Percentiles rank a stretch among this genome's conserved stretches.
Conservation (phyloP, 306 rosid species). For the Hippophae tibetana region DNA sequence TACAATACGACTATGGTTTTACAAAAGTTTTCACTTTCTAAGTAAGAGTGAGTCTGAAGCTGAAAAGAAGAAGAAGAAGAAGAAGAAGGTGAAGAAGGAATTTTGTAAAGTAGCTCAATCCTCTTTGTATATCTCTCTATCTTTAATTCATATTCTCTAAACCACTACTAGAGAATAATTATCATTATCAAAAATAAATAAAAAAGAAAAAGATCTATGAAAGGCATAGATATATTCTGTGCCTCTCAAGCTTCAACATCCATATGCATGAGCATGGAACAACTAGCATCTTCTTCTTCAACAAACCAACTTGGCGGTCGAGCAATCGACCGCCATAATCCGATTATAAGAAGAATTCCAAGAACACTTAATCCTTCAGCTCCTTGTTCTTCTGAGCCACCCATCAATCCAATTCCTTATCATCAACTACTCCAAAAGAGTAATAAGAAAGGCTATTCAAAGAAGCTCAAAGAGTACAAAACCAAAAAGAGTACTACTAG, state of each 20-base stretch:
- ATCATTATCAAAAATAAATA: slow-evolving; percentile 23
- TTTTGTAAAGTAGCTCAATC: slow-evolving; percentile 15
- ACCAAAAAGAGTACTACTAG: slow-evolving; percentile 14
- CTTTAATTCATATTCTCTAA: slow-evolving; percentile 31
- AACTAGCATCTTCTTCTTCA: slow-evolving; percentile 34
- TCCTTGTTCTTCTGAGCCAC: slow-evolving; percentile 33
- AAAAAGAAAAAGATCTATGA: slow-evolving; percentile 31
- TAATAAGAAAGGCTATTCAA: slow-evolving; percentile 20
- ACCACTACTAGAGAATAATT: slow-evolving; percentile 15
- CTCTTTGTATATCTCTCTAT: slow-evolving; percentile 12
- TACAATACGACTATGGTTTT: no score
- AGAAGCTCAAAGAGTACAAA: slow-evolving; percentile 3
- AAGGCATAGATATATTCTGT: slow-evolving; percentile 61
- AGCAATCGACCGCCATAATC: slow-evolving; percentile 88
- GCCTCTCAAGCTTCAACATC: slow-evolving; percentile 83
- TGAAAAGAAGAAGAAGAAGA: slow-evolving; percentile 3
- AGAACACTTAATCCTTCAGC: slow-evolving; percentile 15
- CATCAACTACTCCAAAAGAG: slow-evolving; percentile 24
- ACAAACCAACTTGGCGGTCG: slow-evolving; percentile 52
- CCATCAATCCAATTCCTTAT: slow-evolving; percentile 34
- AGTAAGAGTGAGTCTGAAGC: slow-evolving; percentile 18
- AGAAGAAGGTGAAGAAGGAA: slow-evolving; percentile 9
- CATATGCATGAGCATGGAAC: slow-evolving; percentile 70
- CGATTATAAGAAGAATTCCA: slow-evolving; percentile 45
- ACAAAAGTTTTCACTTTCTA: no score